Percentiles rank a stretch among this genome's conserved stretches.
phyloP scores from a whole-genome alignment of 2,329 filamentous ascomycete species.

The Arthrobotrys iridis region DNA sequence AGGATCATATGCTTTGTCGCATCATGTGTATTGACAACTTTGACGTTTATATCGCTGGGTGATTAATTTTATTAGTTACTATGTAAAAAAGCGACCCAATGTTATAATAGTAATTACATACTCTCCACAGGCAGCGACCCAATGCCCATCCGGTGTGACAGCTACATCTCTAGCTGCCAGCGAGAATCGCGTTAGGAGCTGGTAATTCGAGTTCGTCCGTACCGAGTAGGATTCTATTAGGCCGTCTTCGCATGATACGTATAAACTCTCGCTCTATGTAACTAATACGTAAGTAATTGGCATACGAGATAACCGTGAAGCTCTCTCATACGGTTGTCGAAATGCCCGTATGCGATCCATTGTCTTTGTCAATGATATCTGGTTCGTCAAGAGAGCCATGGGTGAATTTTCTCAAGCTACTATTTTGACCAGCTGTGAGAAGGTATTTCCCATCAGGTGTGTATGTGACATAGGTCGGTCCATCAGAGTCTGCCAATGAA shows the following conservation, averaged over 20 bases:
- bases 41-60: constrained; percentile 80
- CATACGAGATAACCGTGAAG: not conserved
- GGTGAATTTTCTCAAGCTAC: constrained; percentile 89
- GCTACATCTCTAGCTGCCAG: constrained; percentile 86
- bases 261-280: constrained; percentile 78
- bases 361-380: constrained; percentile 87
- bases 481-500: constrained; percentile 73
- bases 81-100: not conserved
- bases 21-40: constrained; percentile 83
- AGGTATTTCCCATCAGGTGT: constrained; percentile 87
- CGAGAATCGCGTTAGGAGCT: constrained; percentile 83
- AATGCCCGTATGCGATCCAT: constrained; percentile 84
- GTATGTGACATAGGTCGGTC: constrained; percentile 86
- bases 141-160: constrained; percentile 80
- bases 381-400: constrained; percentile 93
- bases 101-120: constrained; percentile 62
- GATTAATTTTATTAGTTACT: constrained; percentile 32
- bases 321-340: constrained; percentile 69
- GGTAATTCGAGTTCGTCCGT: constrained; percentile 76
- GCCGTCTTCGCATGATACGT: constrained; percentile 91
- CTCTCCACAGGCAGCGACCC: constrained; percentile 97
- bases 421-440: constrained; percentile 91
- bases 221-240: constrained; percentile 95
- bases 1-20: constrained; percentile 79
- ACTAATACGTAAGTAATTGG: not conserved